Evolutionary conservation across 1,139 yeast species (phyloP).

Genomic region (Lodderomyces beijingensis): DNA sequence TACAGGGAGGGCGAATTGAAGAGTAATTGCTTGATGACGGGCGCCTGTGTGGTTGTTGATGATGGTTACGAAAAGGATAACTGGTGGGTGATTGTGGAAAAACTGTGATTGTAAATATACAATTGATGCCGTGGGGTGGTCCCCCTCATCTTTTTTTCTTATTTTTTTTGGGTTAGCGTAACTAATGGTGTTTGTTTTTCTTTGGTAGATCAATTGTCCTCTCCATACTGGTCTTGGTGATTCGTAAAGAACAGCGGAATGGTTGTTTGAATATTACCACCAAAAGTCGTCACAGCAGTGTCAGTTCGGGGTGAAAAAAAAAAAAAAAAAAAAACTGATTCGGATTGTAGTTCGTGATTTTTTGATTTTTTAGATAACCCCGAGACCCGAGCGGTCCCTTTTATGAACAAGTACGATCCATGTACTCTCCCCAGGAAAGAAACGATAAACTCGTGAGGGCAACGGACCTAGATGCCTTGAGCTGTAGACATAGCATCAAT

Average conservation of each 20-base stretch:
- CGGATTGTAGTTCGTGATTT: too few species aligned
- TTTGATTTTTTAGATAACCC: too few species aligned
- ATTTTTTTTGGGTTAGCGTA: too few species aligned
- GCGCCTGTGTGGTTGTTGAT: conserved; percentile 55
- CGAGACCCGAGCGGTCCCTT: too few species aligned
- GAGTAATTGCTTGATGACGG: conserved; percentile 63
- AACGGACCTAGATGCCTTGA: conserved; percentile 84
- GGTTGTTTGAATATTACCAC: too few species aligned
- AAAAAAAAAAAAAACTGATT: conserved; percentile 2
- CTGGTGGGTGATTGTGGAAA: conserved; percentile 66
- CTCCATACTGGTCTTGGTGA: too few species aligned
- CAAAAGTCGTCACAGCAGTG: neutral
- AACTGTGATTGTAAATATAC: conserved; percentile 8
- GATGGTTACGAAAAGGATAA: conserved; percentile 91
- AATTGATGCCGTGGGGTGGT: too few species aligned
- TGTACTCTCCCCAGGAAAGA: conserved; percentile 35
- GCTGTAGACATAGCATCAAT: conserved; percentile 64
- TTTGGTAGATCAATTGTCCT: too few species aligned
- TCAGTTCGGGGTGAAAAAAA: neutral
- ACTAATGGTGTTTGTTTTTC: too few species aligned
- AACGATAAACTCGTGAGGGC: conserved; percentile 54
- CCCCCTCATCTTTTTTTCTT: too few species aligned
- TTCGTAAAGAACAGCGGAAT: too few species aligned
- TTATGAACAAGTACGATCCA: too few species aligned
- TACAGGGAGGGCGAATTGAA: conserved; percentile 80